phyloP scores from a whole-genome alignment of 805 yeast species.

The Wickerhamomyces sydowiorum region DNA sequence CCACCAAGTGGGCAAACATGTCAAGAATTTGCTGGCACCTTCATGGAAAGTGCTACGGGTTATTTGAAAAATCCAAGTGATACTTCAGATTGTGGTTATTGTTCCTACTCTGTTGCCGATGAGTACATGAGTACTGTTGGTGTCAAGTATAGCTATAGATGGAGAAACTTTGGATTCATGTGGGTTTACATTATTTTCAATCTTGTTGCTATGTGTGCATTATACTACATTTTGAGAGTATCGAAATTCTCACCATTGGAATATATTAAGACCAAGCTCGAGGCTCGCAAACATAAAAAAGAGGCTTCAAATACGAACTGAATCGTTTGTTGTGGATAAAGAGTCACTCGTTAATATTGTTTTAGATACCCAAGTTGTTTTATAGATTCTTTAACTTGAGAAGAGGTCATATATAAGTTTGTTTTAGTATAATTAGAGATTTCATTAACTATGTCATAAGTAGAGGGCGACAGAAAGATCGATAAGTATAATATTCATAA shows the following conservation, averaged over 20 bases:
- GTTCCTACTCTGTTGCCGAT: conserved; percentile 33
- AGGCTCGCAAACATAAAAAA: background rate
- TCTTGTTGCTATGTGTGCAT: conserved; percentile 30
- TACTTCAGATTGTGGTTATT: conserved; percentile 35
- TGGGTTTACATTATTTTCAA: conserved; percentile 36
- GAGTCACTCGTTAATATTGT: too few species aligned
- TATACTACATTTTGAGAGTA: conserved; percentile 32
- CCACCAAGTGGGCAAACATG: conserved; percentile 60
- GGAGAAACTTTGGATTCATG: conserved; percentile 60
- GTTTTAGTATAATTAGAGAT: too few species aligned
- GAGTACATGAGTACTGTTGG: conserved; percentile 23
- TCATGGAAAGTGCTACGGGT: conserved; percentile 42
- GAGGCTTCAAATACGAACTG: background rate
- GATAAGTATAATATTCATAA: too few species aligned
- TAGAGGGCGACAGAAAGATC: too few species aligned
- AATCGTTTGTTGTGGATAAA: background rate
- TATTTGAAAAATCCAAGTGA: conserved; percentile 45
- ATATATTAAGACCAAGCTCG: background rate
- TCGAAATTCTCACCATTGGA: background rate
- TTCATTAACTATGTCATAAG: too few species aligned
- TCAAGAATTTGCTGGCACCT: conserved; percentile 41
- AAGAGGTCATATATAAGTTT: too few species aligned
- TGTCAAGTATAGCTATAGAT: conserved; percentile 39
- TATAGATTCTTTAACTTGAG: too few species aligned
- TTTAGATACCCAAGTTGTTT: too few species aligned